phyloP scores from a whole-genome alignment of 495 filamentous ascomycete species.

The Aspergillus affinis region DNA sequence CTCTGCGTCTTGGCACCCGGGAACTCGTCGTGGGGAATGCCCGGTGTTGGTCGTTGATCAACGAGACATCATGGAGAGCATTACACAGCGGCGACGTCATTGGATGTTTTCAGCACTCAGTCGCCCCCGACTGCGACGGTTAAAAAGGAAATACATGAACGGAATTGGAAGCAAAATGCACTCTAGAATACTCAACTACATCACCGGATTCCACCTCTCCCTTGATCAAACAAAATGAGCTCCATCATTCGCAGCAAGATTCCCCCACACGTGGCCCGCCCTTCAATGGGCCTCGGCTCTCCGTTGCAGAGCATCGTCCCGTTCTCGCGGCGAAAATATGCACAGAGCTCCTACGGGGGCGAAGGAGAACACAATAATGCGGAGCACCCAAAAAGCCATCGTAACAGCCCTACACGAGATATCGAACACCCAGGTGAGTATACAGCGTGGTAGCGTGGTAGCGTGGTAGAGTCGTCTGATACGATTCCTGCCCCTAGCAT shows the following conservation, averaged over 20 bases:
- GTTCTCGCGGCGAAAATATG: conserved; percentile 15
- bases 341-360: conserved; percentile 25
- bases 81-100: conserved; percentile 16
- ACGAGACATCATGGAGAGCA: conserved; percentile 1
- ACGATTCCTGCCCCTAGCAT: conserved; percentile 3
- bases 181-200: not conserved
- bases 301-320: not conserved
- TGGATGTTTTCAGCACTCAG: not conserved
- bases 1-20: not conserved
- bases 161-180: not conserved
- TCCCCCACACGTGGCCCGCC: not conserved
- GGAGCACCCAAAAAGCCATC: conserved; percentile 12
- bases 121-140: not conserved
- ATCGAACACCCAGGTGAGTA: conserved; percentile 30
- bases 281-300: not conserved
- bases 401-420: conserved; percentile 20
- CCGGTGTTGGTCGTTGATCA: not conserved
- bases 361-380: conserved; percentile 13
- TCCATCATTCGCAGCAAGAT: conserved; percentile 10
- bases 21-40: too few species aligned
- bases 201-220: not conserved
- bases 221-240: conserved; percentile 3
- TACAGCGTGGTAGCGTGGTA: not conserved
- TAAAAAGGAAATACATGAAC: not conserved
- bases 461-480: not conserved